Conservation (phyloP, 352 stramenopile species). For the Phytophthora pluvialis region DNA sequence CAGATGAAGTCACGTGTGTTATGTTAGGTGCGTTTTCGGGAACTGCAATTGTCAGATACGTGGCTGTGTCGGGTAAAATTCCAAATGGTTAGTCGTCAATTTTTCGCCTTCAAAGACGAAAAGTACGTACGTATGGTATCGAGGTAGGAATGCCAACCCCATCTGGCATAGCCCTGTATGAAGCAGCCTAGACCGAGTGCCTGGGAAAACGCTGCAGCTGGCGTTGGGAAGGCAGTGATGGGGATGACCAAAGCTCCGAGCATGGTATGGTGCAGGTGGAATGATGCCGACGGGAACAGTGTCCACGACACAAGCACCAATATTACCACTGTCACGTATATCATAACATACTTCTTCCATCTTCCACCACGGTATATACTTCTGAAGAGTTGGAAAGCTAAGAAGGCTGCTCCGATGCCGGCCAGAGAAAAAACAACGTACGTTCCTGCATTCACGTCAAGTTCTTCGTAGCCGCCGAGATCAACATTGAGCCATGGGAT, state of each 20-base stretch:
- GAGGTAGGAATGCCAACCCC: constrained; percentile 78
- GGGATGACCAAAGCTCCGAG: constrained; percentile 65
- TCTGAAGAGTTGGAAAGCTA: constrained; percentile 45
- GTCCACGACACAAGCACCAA: constrained; percentile 50
- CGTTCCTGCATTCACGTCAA: constrained; percentile 52
- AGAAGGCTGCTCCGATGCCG: constrained; percentile 36
- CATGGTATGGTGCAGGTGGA: constrained; percentile 84
- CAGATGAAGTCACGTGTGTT: constrained; percentile 49
- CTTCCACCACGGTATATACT: constrained; percentile 49
- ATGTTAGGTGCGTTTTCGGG: constrained; percentile 34
- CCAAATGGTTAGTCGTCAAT: neutral
- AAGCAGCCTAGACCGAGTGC: constrained; percentile 61
- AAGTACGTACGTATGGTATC: constrained; percentile 59
- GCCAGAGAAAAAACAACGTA: constrained; percentile 65
- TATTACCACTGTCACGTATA: constrained; percentile 45
- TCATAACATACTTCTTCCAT: constrained; percentile 45
- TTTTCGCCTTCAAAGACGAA: neutral
- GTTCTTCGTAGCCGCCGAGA: constrained; percentile 66
- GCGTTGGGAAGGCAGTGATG: constrained; percentile 73
- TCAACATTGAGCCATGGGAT: constrained; percentile 78
- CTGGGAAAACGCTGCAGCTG: constrained; percentile 60
- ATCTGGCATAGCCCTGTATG: constrained; percentile 77
- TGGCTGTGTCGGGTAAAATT: constrained; percentile 43
- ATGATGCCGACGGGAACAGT: constrained; percentile 63
- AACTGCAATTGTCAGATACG: constrained; percentile 65